Percentiles rank a stretch among this genome's conserved stretches.
Conservation (phyloP, 2,329 filamentous ascomycete genomes). For the Pseudopithomyces chartarum region DNA sequence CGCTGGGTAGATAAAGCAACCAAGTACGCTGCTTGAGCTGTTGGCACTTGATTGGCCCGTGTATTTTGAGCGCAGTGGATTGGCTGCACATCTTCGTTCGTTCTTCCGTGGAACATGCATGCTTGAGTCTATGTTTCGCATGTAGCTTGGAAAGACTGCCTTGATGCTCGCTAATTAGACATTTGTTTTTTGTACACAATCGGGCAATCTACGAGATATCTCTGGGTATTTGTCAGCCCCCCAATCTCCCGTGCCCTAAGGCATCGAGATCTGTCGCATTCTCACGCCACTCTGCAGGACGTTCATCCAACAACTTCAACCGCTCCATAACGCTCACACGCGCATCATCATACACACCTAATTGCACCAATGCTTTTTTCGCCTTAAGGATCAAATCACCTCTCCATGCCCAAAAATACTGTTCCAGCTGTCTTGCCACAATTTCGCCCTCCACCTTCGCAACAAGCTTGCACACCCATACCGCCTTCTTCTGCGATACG, state of each 20-base stretch:
- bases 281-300: neutral
- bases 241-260: neutral
- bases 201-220: too few relatives aligned
- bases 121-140: neutral
- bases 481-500: conserved; percentile 32
- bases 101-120: conserved; percentile 8
- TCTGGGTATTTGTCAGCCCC: neutral
- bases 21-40: neutral
- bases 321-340: conserved; percentile 35
- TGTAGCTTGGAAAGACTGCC: too few relatives aligned
- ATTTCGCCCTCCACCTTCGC: conserved; percentile 33
- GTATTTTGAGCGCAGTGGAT: neutral
- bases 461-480: conserved; percentile 37
- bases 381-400: conserved; percentile 34
- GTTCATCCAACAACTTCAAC: conserved; percentile 26
- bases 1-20: neutral
- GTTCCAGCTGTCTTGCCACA: conserved; percentile 33
- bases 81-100: conserved; percentile 8
- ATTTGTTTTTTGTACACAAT: too few relatives aligned
- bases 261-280: neutral
- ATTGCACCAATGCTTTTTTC: conserved; percentile 17
- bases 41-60: neutral
- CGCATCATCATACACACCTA: conserved; percentile 30
- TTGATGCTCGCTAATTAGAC: too few relatives aligned
- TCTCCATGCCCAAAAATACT: conserved; percentile 32